A percentile compares a stretch with the other conserved stretches of the same genome.
phyloP scores from a whole-genome alignment of 345 rosid genomes.

The Zanthoxylum bungeanum region DNA sequence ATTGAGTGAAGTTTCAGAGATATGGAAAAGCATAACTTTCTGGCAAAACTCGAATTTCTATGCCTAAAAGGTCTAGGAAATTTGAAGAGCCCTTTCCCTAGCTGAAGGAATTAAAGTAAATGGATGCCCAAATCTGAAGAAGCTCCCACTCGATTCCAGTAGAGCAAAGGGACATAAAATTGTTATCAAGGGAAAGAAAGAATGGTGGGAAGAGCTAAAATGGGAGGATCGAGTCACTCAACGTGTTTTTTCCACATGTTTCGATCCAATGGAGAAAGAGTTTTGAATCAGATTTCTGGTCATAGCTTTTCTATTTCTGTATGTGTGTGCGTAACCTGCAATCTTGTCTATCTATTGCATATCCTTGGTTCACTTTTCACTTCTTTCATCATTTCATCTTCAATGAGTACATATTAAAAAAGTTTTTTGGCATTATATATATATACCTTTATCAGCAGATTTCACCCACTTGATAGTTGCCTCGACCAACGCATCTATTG shows the following conservation, averaged over 20 bases:
- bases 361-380: too few species aligned
- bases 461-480: not conserved
- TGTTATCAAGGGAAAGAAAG: accelerated
- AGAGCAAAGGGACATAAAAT: not conserved
- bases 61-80: not conserved
- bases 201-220: not conserved
- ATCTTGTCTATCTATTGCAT: not conserved
- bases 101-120: accelerated
- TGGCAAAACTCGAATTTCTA: not conserved
- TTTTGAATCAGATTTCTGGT: not conserved
- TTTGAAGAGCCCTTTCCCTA: not conserved
- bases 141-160: not conserved
- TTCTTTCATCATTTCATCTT: too few species aligned
- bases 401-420: too few species aligned
- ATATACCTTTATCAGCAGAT: too few species aligned
- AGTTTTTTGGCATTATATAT: not conserved
- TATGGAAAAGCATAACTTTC: not conserved
- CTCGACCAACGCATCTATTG: not conserved
- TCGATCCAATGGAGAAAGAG: not conserved
- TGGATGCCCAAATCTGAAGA: not conserved
- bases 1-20: not conserved
- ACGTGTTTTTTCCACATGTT: not conserved
- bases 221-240: not conserved
- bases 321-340: not conserved
- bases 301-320: not conserved